Conservation (phyloP, 345 rosid genomes). For the Cochlearia excelsa region DNA sequence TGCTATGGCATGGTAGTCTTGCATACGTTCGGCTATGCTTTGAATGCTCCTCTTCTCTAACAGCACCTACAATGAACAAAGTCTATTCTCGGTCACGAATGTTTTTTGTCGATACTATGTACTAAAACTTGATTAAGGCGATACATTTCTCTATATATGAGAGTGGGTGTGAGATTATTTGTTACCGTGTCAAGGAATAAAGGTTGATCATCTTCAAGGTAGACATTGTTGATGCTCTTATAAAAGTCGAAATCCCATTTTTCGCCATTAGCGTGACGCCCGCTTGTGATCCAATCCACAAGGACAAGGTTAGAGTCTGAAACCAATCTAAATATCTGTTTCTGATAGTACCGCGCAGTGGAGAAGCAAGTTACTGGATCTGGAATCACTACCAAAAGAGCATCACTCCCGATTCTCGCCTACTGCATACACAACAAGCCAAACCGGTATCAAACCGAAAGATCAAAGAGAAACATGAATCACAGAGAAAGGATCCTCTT, state of each 20-base stretch:
- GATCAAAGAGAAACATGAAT: neutral
- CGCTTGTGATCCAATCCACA: conserved; percentile 96
- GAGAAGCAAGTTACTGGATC: conserved; percentile 95
- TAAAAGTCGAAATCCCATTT: conserved; percentile 86
- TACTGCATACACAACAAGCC: conserved; percentile 44
- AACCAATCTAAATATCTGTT: conserved; percentile 66
- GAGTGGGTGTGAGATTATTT: conserved; percentile 4
- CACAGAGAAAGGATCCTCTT: neutral
- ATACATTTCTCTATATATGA: neutral
- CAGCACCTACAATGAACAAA: conserved; percentile 47
- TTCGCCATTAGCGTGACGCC: conserved; percentile 85
- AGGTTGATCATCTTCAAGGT: conserved; percentile 53
- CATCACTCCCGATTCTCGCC: conserved; percentile 68
- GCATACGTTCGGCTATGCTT: conserved; percentile 60
- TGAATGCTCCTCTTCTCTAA: conserved; percentile 55
- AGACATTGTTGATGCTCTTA: conserved; percentile 75
- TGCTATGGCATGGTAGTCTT: conserved; percentile 71
- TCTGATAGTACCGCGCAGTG: conserved; percentile 78
- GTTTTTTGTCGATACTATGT: neutral
- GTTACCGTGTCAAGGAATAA: conserved; percentile 77
- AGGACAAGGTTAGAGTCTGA: conserved; percentile 67
- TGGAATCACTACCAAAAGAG: conserved; percentile 72
- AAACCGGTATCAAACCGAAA: conserved; percentile 14
- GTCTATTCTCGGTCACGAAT: conserved; percentile 9
- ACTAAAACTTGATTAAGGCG: neutral